Evolutionary conservation across 2,329 filamentous ascomycete genomes (phyloP), one percentile per base, ranked within the genome.

Genomic region (Bipolaris victoriae): DNA sequence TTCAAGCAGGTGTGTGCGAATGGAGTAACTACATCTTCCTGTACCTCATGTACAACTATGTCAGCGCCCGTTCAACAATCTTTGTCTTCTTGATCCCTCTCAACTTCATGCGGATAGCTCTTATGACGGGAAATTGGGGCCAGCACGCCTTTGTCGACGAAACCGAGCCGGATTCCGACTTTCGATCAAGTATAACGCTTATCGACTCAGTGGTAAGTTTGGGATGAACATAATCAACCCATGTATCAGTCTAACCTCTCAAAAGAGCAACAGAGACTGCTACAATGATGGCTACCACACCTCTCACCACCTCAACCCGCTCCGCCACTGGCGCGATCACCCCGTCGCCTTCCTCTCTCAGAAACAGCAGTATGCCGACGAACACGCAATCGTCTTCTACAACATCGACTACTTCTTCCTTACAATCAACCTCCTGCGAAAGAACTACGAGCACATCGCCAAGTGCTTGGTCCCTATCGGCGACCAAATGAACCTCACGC

Each of bases 71-170:
- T 2, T 84, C 90, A 0, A 84, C 88, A 0, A 69, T 85, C 5
- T 91, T 89, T 65, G 86, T 86, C 0, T 83, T 91, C 26, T 66
- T 92, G 1, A 70, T 92, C 1, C 90, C 90, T 0, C 80, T 93
- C 18, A 63, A 84, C 2, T 74, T 89, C 29, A 82, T 93, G 75
- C 83, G 90, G 0, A 65, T 91, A 16, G 90, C 87, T 0, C 75
- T 94, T 61, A 94, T 93, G 90, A 82, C 90, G 7, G 90, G 90
- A 1, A 94, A 94, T 71, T 94, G 90, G 89, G 90, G 89, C 3
- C 90, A 94, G 72, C 90, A 94, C 72, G 90, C 90, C 1, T 88
- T 94, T 62, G 90, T 94, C 6, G 90, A 94, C 66, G 84, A 88
- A 18, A 79, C 86, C 11, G 87, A 91, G 64, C 90, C 90, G 0